Evolutionary conservation across 306 rosid species (phyloP), one percentile per base, ranked within the genome.

Genomic region (Casuarina equisetifolia): DNA sequence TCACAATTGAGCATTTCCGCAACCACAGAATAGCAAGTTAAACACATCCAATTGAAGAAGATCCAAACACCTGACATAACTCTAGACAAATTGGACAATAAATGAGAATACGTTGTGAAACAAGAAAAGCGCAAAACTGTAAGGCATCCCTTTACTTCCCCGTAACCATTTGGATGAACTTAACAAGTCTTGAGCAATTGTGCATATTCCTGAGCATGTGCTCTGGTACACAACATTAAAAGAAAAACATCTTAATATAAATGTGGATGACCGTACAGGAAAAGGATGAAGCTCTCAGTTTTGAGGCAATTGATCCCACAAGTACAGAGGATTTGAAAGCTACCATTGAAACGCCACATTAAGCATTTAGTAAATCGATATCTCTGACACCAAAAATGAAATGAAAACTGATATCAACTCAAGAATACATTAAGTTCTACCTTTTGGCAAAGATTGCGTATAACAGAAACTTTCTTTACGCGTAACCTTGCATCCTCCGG

Each of bases 361-460:
- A 58, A 25, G 38, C 64, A 58, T 58, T 25, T 9, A 25, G 64
- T 40, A 6, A 66, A 40, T 6, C 6, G 17, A 66, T 43, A 11
- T 38, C 17, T 66, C 40, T 4, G 20, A 13, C 25, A 66, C 46
- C 39, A 15, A 36, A 39, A 5, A 69, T 75, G 72, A 66, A 46
- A 67, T 55, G 51, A 25, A 85, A 42, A 51, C 6, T 16, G 69
- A 44, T 69, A 72, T 69, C 61, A 74, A 79, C 58, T 70, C 20
- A n/a, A 12, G 70, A 83, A 39, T 42, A 57, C 25, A 69, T 75
- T 45, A 74, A 74, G 69, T 46, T 44, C 57, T 83, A 92, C 98
- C 97, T 96, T 96, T 71, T 88, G 93, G 84, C 93, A 91, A 72
- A 95, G 91, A 90, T 91, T 95, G 35, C 98, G 97, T 71, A 95